phyloP scores from a whole-genome alignment of 805 yeast genomes.

The Kodamaea kaohsiungensis region DNA sequence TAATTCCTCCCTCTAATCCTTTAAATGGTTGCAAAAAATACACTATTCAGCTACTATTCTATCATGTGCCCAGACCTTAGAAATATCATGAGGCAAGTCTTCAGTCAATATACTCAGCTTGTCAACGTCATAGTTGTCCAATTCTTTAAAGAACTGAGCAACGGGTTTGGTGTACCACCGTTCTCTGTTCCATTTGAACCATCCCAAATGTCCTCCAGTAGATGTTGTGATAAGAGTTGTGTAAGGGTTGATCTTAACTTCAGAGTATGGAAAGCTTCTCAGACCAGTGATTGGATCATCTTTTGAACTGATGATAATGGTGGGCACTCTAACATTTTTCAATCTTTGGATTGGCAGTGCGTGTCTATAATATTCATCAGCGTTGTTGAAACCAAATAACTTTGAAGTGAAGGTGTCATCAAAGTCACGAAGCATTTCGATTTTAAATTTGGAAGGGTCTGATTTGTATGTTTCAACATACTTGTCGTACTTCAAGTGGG shows the following conservation, averaged over 20 bases:
- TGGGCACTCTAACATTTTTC: conserved; percentile 59
- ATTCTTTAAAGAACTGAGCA: conserved; percentile 32
- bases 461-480: conserved; percentile 22
- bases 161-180: conserved; percentile 44
- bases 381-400: conserved; percentile 62
- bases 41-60: conserved; percentile 19
- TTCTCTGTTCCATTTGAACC: conserved; percentile 34
- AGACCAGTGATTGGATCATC: conserved; percentile 71
- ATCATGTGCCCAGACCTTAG: conserved; percentile 36
- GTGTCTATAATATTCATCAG: conserved; percentile 61
- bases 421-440: conserved; percentile 52
- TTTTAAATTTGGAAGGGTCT: conserved; percentile 30
- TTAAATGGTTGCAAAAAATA: background rate
- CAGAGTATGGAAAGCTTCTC: conserved; percentile 51
- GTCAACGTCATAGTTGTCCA: conserved; percentile 26
- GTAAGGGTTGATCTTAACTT: conserved; percentile 57
- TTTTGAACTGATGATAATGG: conserved; percentile 55
- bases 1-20: background rate
- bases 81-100: conserved; percentile 30
- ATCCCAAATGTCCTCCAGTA: conserved; percentile 72
- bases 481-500: conserved; percentile 22
- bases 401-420: conserved; percentile 64
- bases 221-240: conserved; percentile 57
- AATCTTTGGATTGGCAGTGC: conserved; percentile 63
- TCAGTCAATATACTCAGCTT: conserved; percentile 12